These are phyloP conservation scores for Penicillium parvum DNA, from an alignment of 495 filamentous ascomycete species.

Conservation along the genomic window DNA sequence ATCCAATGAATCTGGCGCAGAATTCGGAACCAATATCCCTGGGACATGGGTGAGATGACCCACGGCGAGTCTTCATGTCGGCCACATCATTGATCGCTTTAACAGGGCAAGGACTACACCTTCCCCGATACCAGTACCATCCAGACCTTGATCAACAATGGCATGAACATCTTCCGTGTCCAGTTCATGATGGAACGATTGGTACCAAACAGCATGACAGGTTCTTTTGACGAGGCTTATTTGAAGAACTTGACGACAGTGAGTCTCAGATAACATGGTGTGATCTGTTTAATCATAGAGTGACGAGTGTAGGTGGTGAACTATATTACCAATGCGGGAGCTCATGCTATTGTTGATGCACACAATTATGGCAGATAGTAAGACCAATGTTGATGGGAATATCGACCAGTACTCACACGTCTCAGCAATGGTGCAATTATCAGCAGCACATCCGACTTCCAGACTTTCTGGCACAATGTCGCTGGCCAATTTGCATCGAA, in stretches of 20 bases:
- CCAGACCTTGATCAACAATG: slow-evolving; percentile 51
- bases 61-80: background rate
- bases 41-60: slow-evolving; percentile 18
- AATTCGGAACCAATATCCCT: slow-evolving; percentile 24
- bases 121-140: slow-evolving; percentile 53
- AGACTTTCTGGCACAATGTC: slow-evolving; percentile 60
- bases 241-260: slow-evolving; percentile 39
- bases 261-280: slow-evolving; percentile 6
- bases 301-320: slow-evolving; percentile 45
- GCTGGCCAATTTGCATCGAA: slow-evolving; percentile 56
- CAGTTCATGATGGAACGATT: slow-evolving; percentile 67
- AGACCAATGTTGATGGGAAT: background rate
- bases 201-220: slow-evolving; percentile 46
- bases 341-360: slow-evolving; percentile 61
- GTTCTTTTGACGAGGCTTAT: slow-evolving; percentile 36
- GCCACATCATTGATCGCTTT: slow-evolving; percentile 21
- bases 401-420: background rate
- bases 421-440: slow-evolving; percentile 61
- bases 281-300: background rate
- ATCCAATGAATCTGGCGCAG: slow-evolving; percentile 24
- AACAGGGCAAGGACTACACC: slow-evolving; percentile 50
- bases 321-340: slow-evolving; percentile 58
- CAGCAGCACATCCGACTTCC: slow-evolving; percentile 54
- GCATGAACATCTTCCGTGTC: slow-evolving; percentile 68
- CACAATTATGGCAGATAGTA: slow-evolving; percentile 63